Conservation (phyloP, 1,284 basidiomycete genomes). For the Papiliotrema flavescens region DNA sequence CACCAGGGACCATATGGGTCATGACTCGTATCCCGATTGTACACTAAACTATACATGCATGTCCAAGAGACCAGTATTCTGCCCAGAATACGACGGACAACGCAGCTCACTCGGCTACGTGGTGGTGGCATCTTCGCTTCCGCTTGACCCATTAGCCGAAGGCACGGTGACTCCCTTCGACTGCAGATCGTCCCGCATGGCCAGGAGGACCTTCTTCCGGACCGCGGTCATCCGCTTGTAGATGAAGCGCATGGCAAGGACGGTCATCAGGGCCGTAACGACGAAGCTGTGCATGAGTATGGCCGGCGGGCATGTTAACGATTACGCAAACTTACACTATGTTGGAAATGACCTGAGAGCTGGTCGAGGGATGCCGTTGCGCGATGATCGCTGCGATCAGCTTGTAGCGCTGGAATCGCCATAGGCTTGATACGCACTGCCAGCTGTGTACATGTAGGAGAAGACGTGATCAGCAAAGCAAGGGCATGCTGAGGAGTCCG, state of each 20-base stretch:
- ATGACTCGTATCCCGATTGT: too few relatives aligned
- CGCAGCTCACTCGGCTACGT: too few relatives aligned
- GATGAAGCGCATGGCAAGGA: constrained; percentile 80
- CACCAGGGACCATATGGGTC: not conserved
- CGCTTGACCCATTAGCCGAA: not conserved
- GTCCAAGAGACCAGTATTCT: too few relatives aligned
- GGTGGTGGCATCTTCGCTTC: too few relatives aligned
- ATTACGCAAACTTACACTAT: constrained; percentile 54
- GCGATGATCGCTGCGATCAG: constrained; percentile 6
- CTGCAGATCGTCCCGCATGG: constrained; percentile 5
- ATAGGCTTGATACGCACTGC: not conserved
- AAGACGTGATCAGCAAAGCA: constrained; percentile 56
- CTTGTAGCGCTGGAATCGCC: too few relatives aligned
- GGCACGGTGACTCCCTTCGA: constrained; percentile 1
- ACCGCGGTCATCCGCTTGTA: constrained; percentile 60
- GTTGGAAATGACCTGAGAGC: constrained; percentile 54
- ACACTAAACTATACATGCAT: too few relatives aligned
- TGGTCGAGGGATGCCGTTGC: constrained; percentile 10
- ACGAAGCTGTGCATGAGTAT: constrained; percentile 3
- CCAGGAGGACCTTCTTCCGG: constrained; percentile 6
- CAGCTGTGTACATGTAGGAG: not conserved
- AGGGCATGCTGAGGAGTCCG: not conserved
- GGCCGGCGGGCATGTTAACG: not conserved
- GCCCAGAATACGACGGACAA: too few relatives aligned
- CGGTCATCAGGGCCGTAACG: constrained; percentile 58